These are phyloP conservation scores for Neofusicoccum kwambonambiense DNA, from an alignment of 2,329 filamentous ascomycete species.

Conservation along the genomic window DNA sequence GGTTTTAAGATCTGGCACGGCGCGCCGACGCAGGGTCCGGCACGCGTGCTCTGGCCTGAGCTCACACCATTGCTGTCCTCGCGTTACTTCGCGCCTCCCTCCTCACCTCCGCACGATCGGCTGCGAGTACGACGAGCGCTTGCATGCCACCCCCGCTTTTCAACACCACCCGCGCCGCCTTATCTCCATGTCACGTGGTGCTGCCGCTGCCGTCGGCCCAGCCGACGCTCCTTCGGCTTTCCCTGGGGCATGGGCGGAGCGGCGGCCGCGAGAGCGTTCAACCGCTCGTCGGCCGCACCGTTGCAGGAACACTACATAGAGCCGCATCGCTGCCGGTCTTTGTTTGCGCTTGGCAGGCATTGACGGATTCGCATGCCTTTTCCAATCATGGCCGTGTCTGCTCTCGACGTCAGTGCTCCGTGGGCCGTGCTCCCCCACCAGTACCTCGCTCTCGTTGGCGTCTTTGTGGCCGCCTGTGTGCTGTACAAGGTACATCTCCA, in stretches of 20 bases:
- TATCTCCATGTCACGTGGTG: conserved; percentile 2
- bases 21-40: background rate
- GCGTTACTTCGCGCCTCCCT: background rate
- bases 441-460: background rate
- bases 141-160: background rate
- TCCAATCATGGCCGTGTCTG: background rate
- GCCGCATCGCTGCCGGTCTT: background rate
- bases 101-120: background rate
- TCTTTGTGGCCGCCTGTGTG: background rate
- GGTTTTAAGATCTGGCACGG: background rate
- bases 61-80: background rate
- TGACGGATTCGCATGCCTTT: background rate
- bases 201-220: background rate
- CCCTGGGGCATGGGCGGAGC: background rate
- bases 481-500: background rate
- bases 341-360: background rate
- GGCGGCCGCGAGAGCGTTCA: background rate
- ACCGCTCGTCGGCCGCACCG: conserved; percentile 1
- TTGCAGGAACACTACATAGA: conserved; percentile 3
- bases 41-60: background rate
- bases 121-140: background rate
- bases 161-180: background rate
- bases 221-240: conserved; percentile 2
- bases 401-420: background rate
- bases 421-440: conserved; percentile 12